Percentiles rank a stretch among this genome's conserved stretches.
These are phyloP conservation scores for Paraleonurus japonicus DNA, from an alignment of 257 asterid species.

Conservation along the genomic window DNA sequence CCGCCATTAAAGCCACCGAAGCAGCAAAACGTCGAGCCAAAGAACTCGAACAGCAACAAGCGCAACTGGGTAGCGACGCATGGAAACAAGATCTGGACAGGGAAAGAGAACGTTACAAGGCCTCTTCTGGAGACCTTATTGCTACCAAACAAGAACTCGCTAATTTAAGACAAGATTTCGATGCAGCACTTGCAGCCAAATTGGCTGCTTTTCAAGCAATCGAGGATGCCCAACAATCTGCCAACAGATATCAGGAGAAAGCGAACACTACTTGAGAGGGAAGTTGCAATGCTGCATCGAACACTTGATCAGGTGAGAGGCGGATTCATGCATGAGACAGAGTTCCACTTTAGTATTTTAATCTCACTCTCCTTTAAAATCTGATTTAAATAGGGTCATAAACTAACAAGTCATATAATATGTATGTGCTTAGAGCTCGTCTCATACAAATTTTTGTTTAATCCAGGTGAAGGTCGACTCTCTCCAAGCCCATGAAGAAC, in stretches of 20 bases:
- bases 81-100: slow-evolving; percentile 64
- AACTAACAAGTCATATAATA: too few relatives aligned
- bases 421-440: neutral
- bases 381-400: too few relatives aligned
- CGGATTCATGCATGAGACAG: too few relatives aligned
- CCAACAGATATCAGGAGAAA: slow-evolving; percentile 41
- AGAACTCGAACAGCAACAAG: slow-evolving; percentile 57
- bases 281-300: slow-evolving; percentile 39
- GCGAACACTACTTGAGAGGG: slow-evolving; percentile 41
- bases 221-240: slow-evolving; percentile 55
- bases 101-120: slow-evolving; percentile 64
- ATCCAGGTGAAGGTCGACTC: slow-evolving; percentile 56
- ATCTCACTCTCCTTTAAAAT: neutral
- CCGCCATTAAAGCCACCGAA: slow-evolving; percentile 63
- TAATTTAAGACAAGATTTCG: slow-evolving; percentile 71
- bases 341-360: too few relatives aligned
- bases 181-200: slow-evolving; percentile 66
- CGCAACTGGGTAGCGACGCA: slow-evolving; percentile 44
- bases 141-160: slow-evolving; percentile 75
- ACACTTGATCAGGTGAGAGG: slow-evolving; percentile 26
- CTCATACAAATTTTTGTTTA: neutral
- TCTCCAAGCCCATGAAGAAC: slow-evolving; percentile 56
- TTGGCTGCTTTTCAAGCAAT: slow-evolving; percentile 60
- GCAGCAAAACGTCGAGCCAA: slow-evolving; percentile 45
- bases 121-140: slow-evolving; percentile 58